phyloP scores from a whole-genome alignment of 1,284 basidiomycete species.

The Trichosporon inkin region DNA sequence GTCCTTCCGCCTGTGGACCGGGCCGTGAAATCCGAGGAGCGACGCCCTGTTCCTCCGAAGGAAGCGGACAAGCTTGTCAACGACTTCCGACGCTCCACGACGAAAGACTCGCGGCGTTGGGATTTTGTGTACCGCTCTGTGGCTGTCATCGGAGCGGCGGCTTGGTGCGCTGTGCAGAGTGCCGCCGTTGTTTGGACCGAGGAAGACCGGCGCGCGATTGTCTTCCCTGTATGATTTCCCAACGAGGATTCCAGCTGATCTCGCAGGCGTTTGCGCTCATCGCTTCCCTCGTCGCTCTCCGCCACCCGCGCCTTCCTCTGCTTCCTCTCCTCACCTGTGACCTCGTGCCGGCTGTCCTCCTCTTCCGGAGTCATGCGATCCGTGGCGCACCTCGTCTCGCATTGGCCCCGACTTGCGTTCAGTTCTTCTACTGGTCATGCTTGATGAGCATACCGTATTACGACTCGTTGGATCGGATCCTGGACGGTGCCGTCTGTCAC shows the following conservation, averaged over 20 bases:
- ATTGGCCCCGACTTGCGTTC: conserved; percentile 32
- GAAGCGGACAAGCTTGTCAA: conserved; percentile 34
- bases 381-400: conserved; percentile 23
- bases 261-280: conserved; percentile 5
- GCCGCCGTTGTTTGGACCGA: conserved; percentile 15
- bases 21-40: not conserved
- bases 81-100: conserved; percentile 26
- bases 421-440: conserved; percentile 42
- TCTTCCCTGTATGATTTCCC: conserved; percentile 34
- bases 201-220: conserved; percentile 25
- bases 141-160: conserved; percentile 28
- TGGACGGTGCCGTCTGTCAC: conserved; percentile 36
- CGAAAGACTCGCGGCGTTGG: conserved; percentile 24
- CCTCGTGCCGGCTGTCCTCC: conserved; percentile 40
- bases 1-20: not conserved
- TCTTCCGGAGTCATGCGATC: conserved; percentile 39
- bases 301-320: conserved; percentile 25
- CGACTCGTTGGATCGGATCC: conserved; percentile 38
- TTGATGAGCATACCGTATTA: conserved; percentile 47
- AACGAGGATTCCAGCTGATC: not conserved
- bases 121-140: conserved; percentile 23
- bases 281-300: conserved; percentile 30
- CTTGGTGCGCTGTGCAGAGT: conserved; percentile 27
- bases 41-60: conserved; percentile 11
- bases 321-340: conserved; percentile 42